These are phyloP conservation scores for Chloris gayana DNA, from an alignment of 176 grass and related monocot species.

Conservation along the genomic window DNA sequence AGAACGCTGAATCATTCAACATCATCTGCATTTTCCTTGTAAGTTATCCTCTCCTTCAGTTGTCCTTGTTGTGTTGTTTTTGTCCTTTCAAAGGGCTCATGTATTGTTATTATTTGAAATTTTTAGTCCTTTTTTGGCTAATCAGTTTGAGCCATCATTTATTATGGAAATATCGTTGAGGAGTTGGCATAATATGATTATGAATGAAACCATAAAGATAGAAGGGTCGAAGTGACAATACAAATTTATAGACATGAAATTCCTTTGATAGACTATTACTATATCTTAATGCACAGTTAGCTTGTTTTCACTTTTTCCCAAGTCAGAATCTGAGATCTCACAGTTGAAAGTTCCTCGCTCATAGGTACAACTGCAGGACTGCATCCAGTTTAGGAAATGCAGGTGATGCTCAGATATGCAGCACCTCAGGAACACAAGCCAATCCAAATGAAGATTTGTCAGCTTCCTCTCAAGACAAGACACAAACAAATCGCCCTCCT, in stretches of 20 bases:
- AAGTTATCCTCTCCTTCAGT: conserved; percentile 32
- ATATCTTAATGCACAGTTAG: neutral
- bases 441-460: conserved; percentile 32
- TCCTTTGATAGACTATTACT: neutral
- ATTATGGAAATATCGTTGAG: neutral
- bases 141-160: conserved; percentile 1
- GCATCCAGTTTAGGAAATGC: conserved; percentile 28
- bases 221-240: neutral
- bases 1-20: conserved; percentile 88
- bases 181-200: neutral
- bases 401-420: conserved; percentile 41
- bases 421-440: conserved; percentile 43
- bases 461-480: conserved; percentile 49
- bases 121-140: neutral
- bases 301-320: neutral
- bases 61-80: neutral
- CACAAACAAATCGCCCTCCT: conserved; percentile 43
- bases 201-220: conserved; percentile 3
- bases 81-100: neutral
- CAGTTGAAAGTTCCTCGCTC: conserved; percentile 3
- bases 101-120: neutral
- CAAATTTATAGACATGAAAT: neutral
- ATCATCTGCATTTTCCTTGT: conserved; percentile 91
- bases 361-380: conserved; percentile 77
- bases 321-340: conserved; percentile 34